Conservation (phyloP, 2,329 filamentous ascomycete genomes). For the Leptographium radiaticola region DNA sequence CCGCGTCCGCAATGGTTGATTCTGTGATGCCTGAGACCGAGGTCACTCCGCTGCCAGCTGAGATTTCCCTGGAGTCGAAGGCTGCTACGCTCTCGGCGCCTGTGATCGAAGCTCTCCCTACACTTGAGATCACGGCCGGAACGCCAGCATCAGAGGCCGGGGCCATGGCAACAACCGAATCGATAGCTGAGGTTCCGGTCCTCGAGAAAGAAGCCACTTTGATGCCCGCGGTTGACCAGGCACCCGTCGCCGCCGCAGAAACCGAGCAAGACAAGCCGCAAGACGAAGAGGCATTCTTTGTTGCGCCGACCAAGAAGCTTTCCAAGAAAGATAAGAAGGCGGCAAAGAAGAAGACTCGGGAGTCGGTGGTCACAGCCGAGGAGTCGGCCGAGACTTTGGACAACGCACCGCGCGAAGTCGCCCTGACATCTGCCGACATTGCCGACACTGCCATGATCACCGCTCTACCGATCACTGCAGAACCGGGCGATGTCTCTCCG, state of each 20-base stretch:
- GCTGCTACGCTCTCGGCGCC: too few relatives aligned
- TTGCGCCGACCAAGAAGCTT: neutral
- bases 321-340: conserved; percentile 1
- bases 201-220: too few relatives aligned
- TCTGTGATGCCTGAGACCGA: neutral
- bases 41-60: neutral
- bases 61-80: neutral
- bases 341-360: neutral
- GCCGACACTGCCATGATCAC: neutral
- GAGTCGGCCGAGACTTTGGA: too few relatives aligned
- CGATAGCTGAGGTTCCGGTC: too few relatives aligned
- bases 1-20: neutral
- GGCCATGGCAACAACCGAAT: neutral
- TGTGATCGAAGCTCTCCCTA: neutral
- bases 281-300: neutral
- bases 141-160: too few relatives aligned
- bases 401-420: too few relatives aligned
- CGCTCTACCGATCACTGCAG: too few relatives aligned
- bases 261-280: neutral
- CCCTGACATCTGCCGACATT: too few relatives aligned
- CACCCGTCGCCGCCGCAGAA: too few relatives aligned
- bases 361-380: neutral
- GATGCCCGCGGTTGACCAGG: neutral
- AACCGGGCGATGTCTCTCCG: too few relatives aligned
- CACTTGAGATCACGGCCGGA: neutral